Percentiles rank a stretch among this genome's conserved stretches.
phyloP scores from a whole-genome alignment of 208 protist genomes.

The Acanthamoeba sp. region DNA sequence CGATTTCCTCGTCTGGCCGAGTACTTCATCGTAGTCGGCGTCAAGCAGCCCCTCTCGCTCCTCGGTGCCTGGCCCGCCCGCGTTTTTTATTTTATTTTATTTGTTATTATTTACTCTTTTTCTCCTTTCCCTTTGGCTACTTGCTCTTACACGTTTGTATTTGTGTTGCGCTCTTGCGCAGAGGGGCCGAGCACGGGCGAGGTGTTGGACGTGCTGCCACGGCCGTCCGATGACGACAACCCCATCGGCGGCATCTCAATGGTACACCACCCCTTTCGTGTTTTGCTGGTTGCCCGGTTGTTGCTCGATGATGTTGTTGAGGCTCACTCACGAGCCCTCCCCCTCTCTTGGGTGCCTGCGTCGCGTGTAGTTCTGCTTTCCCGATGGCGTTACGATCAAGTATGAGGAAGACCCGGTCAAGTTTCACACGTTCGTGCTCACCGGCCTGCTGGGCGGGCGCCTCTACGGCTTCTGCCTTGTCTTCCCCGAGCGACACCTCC shows the following conservation, averaged over 20 bases:
- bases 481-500: slow-evolving; percentile 28
- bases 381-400: slow-evolving; percentile 24
- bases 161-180: not conserved
- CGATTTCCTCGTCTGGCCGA: not conserved
- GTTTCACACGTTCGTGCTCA: slow-evolving; percentile 58
- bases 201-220: slow-evolving; percentile 18
- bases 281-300: not conserved
- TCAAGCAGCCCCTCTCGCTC: not conserved
- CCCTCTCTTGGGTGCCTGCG: not conserved
- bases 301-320: too few species aligned
- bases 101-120: not conserved
- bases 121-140: not conserved
- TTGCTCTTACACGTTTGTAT: not conserved
- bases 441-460: not conserved
- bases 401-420: slow-evolving; percentile 1
- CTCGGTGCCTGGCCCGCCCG: not conserved
- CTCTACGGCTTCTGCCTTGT: slow-evolving; percentile 62
- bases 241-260: not conserved
- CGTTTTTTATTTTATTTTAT: not conserved
- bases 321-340: too few species aligned
- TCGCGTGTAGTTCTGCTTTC: not conserved
- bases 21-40: slow-evolving; percentile 14
- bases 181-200: slow-evolving; percentile 1
- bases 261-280: not conserved
- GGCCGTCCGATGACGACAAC: not conserved